A percentile compares a stretch with the other conserved stretches of the same genome.
These are phyloP conservation scores for Hyaloscypha hepaticicola DNA, from an alignment of 495 filamentous ascomycete genomes.

Conservation along the genomic window DNA sequence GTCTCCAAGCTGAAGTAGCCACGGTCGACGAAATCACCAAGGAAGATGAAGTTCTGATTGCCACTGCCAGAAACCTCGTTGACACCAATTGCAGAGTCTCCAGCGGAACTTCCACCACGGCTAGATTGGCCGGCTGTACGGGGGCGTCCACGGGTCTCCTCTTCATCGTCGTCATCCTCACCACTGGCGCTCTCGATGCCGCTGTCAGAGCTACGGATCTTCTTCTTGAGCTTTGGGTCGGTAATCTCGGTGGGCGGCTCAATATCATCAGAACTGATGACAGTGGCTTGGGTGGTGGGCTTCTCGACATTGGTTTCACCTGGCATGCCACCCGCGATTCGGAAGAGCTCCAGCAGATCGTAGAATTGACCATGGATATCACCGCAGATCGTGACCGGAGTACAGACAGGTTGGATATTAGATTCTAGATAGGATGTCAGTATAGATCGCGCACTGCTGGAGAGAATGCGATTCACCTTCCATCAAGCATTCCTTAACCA, in stretches of 20 bases:
- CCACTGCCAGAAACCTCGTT: conserved; percentile 54
- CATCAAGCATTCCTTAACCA: conserved; percentile 97
- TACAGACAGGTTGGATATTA: conserved; percentile 93
- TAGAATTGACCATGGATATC: conserved; percentile 99
- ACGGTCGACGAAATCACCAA: conserved; percentile 96
- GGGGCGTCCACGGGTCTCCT: conserved; percentile 45
- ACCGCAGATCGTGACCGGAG: conserved; percentile 96
- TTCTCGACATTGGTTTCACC: conserved; percentile 66
- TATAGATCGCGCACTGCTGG: background rate
- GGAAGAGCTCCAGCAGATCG: conserved; percentile 94
- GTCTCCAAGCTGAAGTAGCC: conserved; percentile 98
- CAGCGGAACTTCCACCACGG: conserved; percentile 37
- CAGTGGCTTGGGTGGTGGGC: conserved; percentile 49
- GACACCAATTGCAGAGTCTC: conserved; percentile 42
- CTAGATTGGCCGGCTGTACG: conserved; percentile 40
- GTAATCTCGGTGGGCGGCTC: conserved; percentile 84
- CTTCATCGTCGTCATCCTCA: conserved; percentile 53
- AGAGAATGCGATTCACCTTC: conserved; percentile 60
- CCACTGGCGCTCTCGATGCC: conserved; percentile 41
- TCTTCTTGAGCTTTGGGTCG: conserved; percentile 78
- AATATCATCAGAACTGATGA: conserved; percentile 81
- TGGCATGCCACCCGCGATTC: conserved; percentile 93
- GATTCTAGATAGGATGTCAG: conserved; percentile 62
- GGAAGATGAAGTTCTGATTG: conserved; percentile 86
- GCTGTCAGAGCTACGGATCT: conserved; percentile 59